Base-by-base conservation (phyloP, 257 asterid species). In the Cinchona pubescens region DNA sequence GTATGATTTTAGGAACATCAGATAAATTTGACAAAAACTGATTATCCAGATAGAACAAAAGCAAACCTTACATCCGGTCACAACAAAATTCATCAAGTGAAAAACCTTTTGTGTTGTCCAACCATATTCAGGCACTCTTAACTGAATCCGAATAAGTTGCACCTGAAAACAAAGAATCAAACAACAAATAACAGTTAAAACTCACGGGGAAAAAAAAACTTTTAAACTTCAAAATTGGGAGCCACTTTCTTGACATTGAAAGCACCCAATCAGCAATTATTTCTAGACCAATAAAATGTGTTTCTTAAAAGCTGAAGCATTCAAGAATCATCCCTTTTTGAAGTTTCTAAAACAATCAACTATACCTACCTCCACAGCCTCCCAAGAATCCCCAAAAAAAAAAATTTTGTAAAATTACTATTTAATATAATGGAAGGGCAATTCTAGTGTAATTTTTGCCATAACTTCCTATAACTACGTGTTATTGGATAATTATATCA, bases 81-180 rank as follows among this genome's bases (percentile, higher is more conserved):
- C 86, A 66, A 82, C 67, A 40, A 82, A 82, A 73, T 82, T 82
- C 86, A 82, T 82, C 83, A 79, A 71, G 79, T 82, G 86, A 80
- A 82, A 82, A 42, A 82, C 86, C 78, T 82, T 82, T 51, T 82
- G 86, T 6, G 83, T 79, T n/a, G 86, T 82, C 86, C 86, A 82
- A 66, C 86, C 83, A 76, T 78, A 78, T 67, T 80, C 83, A 38
- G 86, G 82, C 43, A 79, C 78, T 62, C 86, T 77, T n/a, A 75
- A 34, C 23, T 79, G 83, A 64, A 82, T 82, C n/a, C 83, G 80
- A 42, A 79, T 59, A 35, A 82, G 81, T 75, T 82, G 86, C 55
- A 79, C 69, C 86, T 82, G 63, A 2, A 82, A 69, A 37, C 60
- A 71, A 12, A 49, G 11, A 66, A 38, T 27, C 3, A 70, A 70